A percentile compares a stretch with the other conserved stretches of the same genome.
Conservation (phyloP, 176 grass and related monocot genomes). For the Eragrostis curvula region DNA sequence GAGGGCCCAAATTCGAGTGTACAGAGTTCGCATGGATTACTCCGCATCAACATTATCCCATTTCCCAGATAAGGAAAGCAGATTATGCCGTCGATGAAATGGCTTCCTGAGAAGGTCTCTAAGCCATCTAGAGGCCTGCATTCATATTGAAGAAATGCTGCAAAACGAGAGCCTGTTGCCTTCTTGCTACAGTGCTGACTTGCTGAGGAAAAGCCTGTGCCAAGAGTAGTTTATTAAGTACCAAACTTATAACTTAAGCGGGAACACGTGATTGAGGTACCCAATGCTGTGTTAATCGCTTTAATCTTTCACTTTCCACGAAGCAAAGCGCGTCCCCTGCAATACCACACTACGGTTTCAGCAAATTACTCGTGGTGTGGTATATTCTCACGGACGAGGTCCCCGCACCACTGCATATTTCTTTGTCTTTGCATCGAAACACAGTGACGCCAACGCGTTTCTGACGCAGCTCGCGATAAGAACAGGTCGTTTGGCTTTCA, state of each 20-base stretch:
- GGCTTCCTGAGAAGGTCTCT: neutral
- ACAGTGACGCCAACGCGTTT: neutral
- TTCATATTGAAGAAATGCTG: too few species aligned
- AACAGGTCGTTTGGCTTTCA: neutral
- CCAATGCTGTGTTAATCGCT: neutral
- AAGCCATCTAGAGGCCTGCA: too few species aligned
- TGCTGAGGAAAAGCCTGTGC: neutral
- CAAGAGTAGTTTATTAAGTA: too few species aligned
- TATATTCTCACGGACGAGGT: too few species aligned
- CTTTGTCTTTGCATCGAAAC: neutral
- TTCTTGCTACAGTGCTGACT: too few species aligned
- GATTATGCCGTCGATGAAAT: neutral
- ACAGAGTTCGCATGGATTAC: too few species aligned
- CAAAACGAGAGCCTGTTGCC: too few species aligned
- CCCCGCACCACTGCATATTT: too few species aligned
- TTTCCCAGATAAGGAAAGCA: neutral
- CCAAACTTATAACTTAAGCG: neutral
- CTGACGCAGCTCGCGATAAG: neutral
- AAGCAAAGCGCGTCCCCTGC: neutral
- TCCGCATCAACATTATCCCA: neutral
- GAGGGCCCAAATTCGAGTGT: too few species aligned
- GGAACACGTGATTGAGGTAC: neutral
- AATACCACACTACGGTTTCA: neutral
- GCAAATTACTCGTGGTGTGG: neutral
- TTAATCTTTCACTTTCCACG: neutral